phyloP scores from a whole-genome alignment of 2,329 filamentous ascomycete genomes.

The Verticillium klebahnii region DNA sequence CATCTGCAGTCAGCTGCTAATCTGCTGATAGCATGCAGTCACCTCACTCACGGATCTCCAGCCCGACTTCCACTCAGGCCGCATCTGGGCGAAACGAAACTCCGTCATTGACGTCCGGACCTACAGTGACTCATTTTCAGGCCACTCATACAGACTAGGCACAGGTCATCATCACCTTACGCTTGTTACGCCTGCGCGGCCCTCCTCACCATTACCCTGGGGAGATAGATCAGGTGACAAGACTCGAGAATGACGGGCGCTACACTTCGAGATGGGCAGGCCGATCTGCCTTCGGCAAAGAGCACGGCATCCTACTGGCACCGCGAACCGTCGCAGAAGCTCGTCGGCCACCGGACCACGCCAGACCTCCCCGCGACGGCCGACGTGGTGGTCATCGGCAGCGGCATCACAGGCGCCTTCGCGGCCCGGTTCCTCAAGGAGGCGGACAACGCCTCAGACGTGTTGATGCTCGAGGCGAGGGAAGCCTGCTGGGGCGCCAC shows the following conservation, averaged over 20 bases:
- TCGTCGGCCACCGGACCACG: constrained; percentile 67
- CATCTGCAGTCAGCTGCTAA: not conserved
- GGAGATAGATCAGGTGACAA: not conserved
- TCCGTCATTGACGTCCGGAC: not conserved
- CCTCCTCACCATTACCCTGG: not conserved
- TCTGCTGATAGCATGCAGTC: not conserved
- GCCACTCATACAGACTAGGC: not conserved
- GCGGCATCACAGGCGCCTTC: constrained; percentile 72
- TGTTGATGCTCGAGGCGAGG: constrained; percentile 72
- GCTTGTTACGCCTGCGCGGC: not conserved
- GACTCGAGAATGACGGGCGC: constrained; percentile 25
- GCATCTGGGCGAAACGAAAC: not conserved
- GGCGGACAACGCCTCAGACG: constrained; percentile 35
- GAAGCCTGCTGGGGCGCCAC: constrained; percentile 83
- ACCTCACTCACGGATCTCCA: not conserved
- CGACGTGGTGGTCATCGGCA: constrained; percentile 69
- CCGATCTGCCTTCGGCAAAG: constrained; percentile 55
- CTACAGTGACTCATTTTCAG: not conserved
- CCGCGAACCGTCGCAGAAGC: constrained; percentile 56
- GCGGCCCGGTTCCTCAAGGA: constrained; percentile 59
- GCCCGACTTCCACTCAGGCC: not conserved
- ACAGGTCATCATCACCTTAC: too few species aligned
- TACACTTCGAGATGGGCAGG: constrained; percentile 28
- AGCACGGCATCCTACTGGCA: constrained; percentile 72
- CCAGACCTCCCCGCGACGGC: constrained; percentile 54